Evolutionary conservation across 805 yeast species (phyloP).

Genomic region (Yamadazyma philogaea): DNA sequence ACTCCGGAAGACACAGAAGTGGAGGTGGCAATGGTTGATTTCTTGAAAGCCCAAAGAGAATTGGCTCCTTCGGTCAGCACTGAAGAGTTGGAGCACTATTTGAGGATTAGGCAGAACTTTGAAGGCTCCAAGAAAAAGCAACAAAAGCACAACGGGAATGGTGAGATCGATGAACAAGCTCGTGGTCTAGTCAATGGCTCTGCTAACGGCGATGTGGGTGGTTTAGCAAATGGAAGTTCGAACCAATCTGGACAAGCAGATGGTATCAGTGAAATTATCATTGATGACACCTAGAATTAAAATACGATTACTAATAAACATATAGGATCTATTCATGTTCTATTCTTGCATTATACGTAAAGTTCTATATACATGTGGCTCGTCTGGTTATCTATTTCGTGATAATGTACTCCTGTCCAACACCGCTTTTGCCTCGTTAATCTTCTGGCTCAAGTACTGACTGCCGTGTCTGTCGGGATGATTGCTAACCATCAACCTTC

Average conservation of each 20-base stretch:
- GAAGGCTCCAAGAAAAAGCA: constrained; percentile 60
- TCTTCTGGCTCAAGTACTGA: constrained; percentile 37
- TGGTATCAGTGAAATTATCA: constrained; percentile 2
- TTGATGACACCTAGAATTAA: background rate
- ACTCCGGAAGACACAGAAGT: constrained; percentile 64
- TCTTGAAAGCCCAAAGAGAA: constrained; percentile 67
- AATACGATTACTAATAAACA: background rate
- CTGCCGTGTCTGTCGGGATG: constrained; percentile 45
- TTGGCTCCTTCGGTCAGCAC: constrained; percentile 83
- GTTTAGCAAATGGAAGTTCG: background rate
- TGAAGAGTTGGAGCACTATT: constrained; percentile 81
- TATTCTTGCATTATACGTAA: background rate
- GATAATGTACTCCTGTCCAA: constrained; percentile 37
- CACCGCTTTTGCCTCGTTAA: constrained; percentile 43
- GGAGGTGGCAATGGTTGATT: constrained; percentile 67
- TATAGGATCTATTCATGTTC: background rate
- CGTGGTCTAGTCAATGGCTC: constrained; percentile 5
- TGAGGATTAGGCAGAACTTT: constrained; percentile 73
- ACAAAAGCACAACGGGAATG: constrained; percentile 14
- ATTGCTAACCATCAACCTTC: constrained; percentile 38
- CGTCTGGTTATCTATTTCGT: background rate
- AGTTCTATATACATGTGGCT: background rate
- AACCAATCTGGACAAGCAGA: background rate
- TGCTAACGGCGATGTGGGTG: background rate
- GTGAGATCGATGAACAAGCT: background rate